Evolutionary conservation across 1,284 basidiomycete species (phyloP), one percentile per base, ranked within the genome.

Genomic region (Ganoderma meredithae): DNA sequence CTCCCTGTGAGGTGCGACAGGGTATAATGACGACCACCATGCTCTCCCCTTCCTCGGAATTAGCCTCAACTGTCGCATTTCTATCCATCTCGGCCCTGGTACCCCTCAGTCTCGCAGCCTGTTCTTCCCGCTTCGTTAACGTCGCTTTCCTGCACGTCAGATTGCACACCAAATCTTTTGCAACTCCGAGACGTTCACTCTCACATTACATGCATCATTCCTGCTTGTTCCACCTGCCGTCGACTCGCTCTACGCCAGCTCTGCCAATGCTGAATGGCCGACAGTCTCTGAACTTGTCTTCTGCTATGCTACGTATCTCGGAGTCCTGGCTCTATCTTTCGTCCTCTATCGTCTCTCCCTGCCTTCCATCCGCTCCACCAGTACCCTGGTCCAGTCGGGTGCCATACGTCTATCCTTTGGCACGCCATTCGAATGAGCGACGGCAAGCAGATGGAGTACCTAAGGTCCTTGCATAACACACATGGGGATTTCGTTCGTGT

Each of bases 401-500:
- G 44, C 15, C 33, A 22, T 44, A 49, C 31, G 15, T 22, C 33
- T 3, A 41, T 60, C 40, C 8, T 63, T 15, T 40, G 52, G 7
- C 47, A 40, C n/a, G 62, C 49, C 7, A n/a, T 39, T 12, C 33
- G 5, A 6, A 40, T 25, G 3, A 17, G 4, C 15, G 12, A 4
- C 7, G 62, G 62, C 6, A 27, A 55, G 15, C 62, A 52, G 3
- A 49, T 53, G 25, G 8, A 10, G 22, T 52, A 36, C 33, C 9
- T 55, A 10, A 52, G 10, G 19, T n/a, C 25, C 22, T 19, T 63
- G 36, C 62, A 63, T 22, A 12, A 55, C 5, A 8, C 10, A 6
- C 43, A 63, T 12, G 62, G 62, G 0, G 62, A 63, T 13, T 2
- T 63, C 15, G 62, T 63, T 10, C 47, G 62, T 2, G 55, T 52